A percentile compares a stretch with the other conserved stretches of the same genome.
These are phyloP conservation scores for Mycosphaerelloides madeirae DNA, from an alignment of 2,329 filamentous ascomycete genomes.

Conservation along the genomic window DNA sequence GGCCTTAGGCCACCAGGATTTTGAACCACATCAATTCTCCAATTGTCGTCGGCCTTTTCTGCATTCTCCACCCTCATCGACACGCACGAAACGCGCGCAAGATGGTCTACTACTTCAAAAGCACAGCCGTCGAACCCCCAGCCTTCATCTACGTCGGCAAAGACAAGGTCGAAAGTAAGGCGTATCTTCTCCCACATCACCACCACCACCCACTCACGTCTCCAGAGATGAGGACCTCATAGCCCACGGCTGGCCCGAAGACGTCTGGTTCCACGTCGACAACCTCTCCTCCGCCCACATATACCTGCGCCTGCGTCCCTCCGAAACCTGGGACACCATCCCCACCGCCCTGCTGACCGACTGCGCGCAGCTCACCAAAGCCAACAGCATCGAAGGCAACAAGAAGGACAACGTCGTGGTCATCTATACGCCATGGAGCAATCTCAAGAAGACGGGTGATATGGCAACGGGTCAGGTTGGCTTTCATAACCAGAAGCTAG, in stretches of 20 bases:
- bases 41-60: too few species aligned
- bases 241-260: slow-evolving; percentile 87
- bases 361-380: slow-evolving; percentile 95
- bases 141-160: slow-evolving; percentile 96
- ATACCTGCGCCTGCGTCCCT: slow-evolving; percentile 73
- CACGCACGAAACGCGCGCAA: neutral
- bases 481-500: slow-evolving; percentile 83
- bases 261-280: slow-evolving; percentile 98
- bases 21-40: too few species aligned
- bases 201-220: slow-evolving; percentile 25
- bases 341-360: slow-evolving; percentile 71
- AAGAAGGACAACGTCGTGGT: slow-evolving; percentile 97
- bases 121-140: slow-evolving; percentile 72
- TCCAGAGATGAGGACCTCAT: slow-evolving; percentile 88
- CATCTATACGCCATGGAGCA: slow-evolving; percentile 97
- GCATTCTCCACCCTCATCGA: too few species aligned
- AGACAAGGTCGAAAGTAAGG: slow-evolving; percentile 95
- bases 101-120: slow-evolving; percentile 97
- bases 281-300: slow-evolving; percentile 96
- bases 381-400: slow-evolving; percentile 98
- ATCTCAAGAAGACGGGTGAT: slow-evolving; percentile 88
- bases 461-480: slow-evolving; percentile 95
- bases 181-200: slow-evolving; percentile 4
- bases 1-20: too few species aligned
- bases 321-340: slow-evolving; percentile 76